Percentiles rank a stretch among this genome's conserved stretches.
Evolutionary conservation across 306 rosid species (phyloP).

Genomic region (Hippophae tibetana): DNA sequence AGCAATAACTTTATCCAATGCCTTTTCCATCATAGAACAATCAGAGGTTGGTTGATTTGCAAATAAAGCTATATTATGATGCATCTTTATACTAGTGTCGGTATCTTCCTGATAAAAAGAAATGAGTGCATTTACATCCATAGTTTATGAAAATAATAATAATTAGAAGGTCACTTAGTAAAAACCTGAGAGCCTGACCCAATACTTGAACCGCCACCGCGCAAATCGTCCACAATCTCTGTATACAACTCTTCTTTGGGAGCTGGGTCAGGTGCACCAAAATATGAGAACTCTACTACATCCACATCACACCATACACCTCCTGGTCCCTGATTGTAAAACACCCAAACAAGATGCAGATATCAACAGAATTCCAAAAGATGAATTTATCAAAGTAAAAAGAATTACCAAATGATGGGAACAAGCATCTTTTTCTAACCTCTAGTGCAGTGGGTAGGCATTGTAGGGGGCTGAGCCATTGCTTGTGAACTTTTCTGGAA

Average conservation of each 20-base stretch:
- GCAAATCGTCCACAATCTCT: constrained; percentile 84
- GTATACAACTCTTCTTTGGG: constrained; percentile 91
- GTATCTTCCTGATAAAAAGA: not conserved
- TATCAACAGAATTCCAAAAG: not conserved
- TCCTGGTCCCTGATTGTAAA: constrained; percentile 81
- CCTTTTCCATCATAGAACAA: not conserved
- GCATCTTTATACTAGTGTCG: not conserved
- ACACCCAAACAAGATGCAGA: not conserved
- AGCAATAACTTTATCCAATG: too few relatives aligned
- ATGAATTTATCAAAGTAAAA: not conserved
- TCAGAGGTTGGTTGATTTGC: not conserved
- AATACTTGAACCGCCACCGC: constrained; percentile 89
- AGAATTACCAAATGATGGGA: constrained; percentile 14
- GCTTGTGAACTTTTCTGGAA: constrained; percentile 97
- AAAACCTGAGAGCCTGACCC: constrained; percentile 98
- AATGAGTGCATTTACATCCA: not conserved
- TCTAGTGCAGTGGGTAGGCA: constrained; percentile 93
- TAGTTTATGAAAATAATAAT: not conserved
- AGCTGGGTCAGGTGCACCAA: constrained; percentile 98
- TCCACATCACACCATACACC: constrained; percentile 99
- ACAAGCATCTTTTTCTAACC: constrained; percentile 35
- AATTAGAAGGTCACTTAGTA: constrained; percentile 12
- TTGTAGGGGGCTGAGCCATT: constrained; percentile 96
- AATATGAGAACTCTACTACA: constrained; percentile 94
- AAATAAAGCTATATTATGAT: not conserved